Percentiles rank a stretch among this genome's conserved stretches.
These are phyloP conservation scores for Sphagnum contortum DNA, from an alignment of 225 moss, liverwort and hornwort genomes.

Conservation along the genomic window DNA sequence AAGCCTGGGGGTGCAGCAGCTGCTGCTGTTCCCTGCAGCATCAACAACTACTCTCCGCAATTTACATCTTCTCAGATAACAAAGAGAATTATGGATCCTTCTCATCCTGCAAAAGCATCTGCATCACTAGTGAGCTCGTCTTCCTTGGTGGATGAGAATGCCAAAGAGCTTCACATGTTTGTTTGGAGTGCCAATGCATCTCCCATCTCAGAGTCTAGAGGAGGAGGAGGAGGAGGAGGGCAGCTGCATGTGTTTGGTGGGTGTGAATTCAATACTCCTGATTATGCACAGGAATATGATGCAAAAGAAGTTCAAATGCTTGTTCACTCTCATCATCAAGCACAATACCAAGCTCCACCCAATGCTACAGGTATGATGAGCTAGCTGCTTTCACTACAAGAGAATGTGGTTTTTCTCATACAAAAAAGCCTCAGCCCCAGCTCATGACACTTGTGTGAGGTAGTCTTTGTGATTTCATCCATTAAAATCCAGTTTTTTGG, in stretches of 20 bases:
- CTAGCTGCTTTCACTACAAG: slow-evolving; percentile 9
- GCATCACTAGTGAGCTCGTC: no score
- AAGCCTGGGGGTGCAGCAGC: neutral
- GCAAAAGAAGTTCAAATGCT: slow-evolving; percentile 79
- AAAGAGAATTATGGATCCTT: slow-evolving; percentile 28
- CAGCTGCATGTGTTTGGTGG: slow-evolving; percentile 66
- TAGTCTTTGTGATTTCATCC: no score
- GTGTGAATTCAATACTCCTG: slow-evolving; percentile 10
- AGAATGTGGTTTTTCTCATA: no score
- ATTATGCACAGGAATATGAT: slow-evolving; percentile 35
- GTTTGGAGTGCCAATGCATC: slow-evolving; percentile 74
- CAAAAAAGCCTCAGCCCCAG: no score
- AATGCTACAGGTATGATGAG: slow-evolving; percentile 21
- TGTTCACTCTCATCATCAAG: slow-evolving; percentile 54
- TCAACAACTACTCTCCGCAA: slow-evolving; percentile 55
- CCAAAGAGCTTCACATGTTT: slow-evolving; percentile 67
- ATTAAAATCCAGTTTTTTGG: no score
- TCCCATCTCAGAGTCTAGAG: slow-evolving; percentile 51
- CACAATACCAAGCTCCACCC: slow-evolving; percentile 26
- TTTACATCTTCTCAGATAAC: slow-evolving; percentile 69
- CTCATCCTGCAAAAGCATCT: no score
- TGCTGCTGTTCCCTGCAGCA: slow-evolving; percentile 24
- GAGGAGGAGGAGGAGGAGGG: slow-evolving; percentile 8
- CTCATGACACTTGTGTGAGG: no score
- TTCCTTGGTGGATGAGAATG: slow-evolving; percentile 63